These are phyloP conservation scores for Erysimum cheiri DNA, from an alignment of 441 rosid genomes.

Conservation along the genomic window DNA sequence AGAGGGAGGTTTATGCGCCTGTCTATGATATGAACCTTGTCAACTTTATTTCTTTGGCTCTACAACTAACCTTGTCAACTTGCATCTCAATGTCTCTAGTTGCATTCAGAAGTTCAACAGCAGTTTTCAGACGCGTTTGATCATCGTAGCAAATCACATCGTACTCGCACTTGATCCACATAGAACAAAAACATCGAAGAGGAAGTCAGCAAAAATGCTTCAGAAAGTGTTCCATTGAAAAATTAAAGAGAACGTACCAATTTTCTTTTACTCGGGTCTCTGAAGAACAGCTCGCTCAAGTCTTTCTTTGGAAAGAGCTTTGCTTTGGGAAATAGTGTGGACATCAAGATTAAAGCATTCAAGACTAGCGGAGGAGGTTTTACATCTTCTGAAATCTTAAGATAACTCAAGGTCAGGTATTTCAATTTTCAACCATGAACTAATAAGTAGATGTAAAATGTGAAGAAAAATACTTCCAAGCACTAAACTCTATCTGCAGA, in stretches of 20 bases:
- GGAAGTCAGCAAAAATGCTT: constrained; percentile 14
- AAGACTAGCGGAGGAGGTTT: constrained; percentile 67
- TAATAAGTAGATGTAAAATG: neutral
- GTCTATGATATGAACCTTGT: neutral
- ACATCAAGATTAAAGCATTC: constrained; percentile 58
- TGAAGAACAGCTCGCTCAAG: constrained; percentile 69
- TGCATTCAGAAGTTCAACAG: constrained; percentile 76
- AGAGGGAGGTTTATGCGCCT: neutral
- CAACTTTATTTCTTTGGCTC: neutral
- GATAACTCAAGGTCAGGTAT: constrained; percentile 47
- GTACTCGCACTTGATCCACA: constrained; percentile 64
- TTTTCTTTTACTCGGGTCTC: constrained; percentile 74
- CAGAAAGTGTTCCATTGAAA: constrained; percentile 5
- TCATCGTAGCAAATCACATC: constrained; percentile 78
- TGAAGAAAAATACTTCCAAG: neutral
- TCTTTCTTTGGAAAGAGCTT: constrained; percentile 83
- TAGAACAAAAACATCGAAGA: constrained; percentile 24
- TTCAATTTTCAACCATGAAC: constrained; percentile 15
- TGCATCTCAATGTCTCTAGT: constrained; percentile 75
- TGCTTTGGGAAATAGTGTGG: constrained; percentile 75
- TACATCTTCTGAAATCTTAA: constrained; percentile 85
- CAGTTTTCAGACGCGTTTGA: constrained; percentile 68
- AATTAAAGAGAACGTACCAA: constrained; percentile 54
- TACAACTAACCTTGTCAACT: constrained; percentile 61
- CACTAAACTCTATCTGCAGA: neutral